These are phyloP conservation scores for Blastobotrys apis DNA, from an alignment of 1,139 yeast genomes.

Conservation along the genomic window DNA sequence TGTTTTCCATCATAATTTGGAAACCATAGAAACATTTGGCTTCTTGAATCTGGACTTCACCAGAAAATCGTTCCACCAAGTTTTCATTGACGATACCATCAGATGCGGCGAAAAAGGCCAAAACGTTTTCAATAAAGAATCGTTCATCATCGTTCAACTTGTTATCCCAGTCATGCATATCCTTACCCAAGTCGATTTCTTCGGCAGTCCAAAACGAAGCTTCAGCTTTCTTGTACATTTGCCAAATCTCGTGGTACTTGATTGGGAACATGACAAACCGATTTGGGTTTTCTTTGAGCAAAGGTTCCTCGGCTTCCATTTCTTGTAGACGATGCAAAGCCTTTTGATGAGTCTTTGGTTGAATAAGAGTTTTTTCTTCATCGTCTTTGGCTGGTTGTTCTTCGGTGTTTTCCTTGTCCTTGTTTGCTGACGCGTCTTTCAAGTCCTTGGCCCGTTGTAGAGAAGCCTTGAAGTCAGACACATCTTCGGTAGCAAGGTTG, in stretches of 20 bases:
- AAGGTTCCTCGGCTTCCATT: slow-evolving; percentile 82
- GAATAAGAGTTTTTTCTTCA: slow-evolving; percentile 16
- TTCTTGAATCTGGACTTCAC: slow-evolving; percentile 96
- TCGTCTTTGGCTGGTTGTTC: slow-evolving; percentile 19
- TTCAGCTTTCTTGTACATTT: slow-evolving; percentile 97
- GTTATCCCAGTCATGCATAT: slow-evolving; percentile 83
- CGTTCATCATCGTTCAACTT: slow-evolving; percentile 83
- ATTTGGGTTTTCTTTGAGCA: slow-evolving; percentile 77
- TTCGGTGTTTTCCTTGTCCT: slow-evolving; percentile 19
- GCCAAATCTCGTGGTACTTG: slow-evolving; percentile 97
- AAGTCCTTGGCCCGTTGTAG: slow-evolving; percentile 19
- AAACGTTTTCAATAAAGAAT: slow-evolving; percentile 80
- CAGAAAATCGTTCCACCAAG: slow-evolving; percentile 92
- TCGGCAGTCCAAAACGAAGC: slow-evolving; percentile 99
- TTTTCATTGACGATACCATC: slow-evolving; percentile 98
- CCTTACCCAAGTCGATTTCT: slow-evolving; percentile 95
- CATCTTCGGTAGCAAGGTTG: slow-evolving; percentile 25
- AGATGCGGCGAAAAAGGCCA: slow-evolving; percentile 98
- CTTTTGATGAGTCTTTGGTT: slow-evolving; percentile 18
- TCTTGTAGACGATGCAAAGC: slow-evolving; percentile 51
- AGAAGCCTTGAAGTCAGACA: slow-evolving; percentile 25
- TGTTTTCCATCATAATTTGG: slow-evolving; percentile 99
- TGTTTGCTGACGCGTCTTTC: slow-evolving; percentile 15
- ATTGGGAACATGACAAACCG: slow-evolving; percentile 96
- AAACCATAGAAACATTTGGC: slow-evolving; percentile 98